Evolutionary conservation across 306 rosid genomes (phyloP).

Genomic region (Rosa multiflora): DNA sequence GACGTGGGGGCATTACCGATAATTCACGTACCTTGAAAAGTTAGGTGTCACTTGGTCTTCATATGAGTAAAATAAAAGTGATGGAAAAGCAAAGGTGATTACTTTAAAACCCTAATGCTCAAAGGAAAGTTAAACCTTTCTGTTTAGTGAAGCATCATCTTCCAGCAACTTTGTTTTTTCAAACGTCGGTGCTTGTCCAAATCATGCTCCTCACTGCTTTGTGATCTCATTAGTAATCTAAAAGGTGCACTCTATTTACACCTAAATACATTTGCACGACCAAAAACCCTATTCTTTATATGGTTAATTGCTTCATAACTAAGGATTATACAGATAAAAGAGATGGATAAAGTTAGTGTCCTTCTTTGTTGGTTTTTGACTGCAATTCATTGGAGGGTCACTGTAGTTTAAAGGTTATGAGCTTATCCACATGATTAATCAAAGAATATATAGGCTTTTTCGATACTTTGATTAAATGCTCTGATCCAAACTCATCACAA

Average conservation of each 20-base stretch:
- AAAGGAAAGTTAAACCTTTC: slow-evolving; percentile 39
- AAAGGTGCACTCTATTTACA: slow-evolving; percentile 35
- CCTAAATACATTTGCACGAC: slow-evolving; percentile 5
- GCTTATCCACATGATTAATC: background rate
- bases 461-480: background rate
- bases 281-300: background rate
- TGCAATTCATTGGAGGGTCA: background rate
- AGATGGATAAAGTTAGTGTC: background rate
- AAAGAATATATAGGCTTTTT: background rate
- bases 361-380: slow-evolving; percentile 10
- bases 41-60: slow-evolving; percentile 33
- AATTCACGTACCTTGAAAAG: slow-evolving; percentile 29
- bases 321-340: background rate
- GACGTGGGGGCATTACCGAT: slow-evolving; percentile 27
- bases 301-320: background rate
- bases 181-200: slow-evolving; percentile 55
- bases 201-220: slow-evolving; percentile 46
- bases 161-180: slow-evolving; percentile 31
- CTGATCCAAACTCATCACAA: background rate
- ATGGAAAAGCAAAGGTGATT: slow-evolving; percentile 22
- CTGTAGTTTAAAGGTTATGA: background rate
- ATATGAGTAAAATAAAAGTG: slow-evolving; percentile 14
- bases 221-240: slow-evolving; percentile 10
- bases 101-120: slow-evolving; percentile 18
- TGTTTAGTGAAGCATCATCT: slow-evolving; percentile 34